Base-by-base conservation (phyloP, 345 rosid species). In the Salix arbutifolia region DNA sequence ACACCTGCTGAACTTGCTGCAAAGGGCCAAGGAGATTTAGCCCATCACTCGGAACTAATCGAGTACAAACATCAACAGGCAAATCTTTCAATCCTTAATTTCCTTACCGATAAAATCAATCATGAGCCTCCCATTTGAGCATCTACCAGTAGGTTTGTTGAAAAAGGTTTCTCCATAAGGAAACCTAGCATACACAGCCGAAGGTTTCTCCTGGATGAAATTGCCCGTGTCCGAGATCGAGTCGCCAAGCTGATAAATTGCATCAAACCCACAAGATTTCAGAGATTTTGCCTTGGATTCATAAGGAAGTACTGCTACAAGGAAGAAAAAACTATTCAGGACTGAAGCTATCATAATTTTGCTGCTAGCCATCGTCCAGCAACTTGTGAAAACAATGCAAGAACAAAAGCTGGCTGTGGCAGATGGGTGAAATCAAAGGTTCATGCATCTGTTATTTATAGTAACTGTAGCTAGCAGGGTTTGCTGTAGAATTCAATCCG, bases 51-150 rank as follows among this genome's bases (percentile, higher is more conserved):
- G 11, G 44, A 40, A 42, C 0, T 42, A 42, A 42, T 10, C 13
- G 0, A 3, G 46, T 11, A 12, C 46, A 42, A 42, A 42, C 46
- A 42, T 42, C 46, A 42, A 42, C 46, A 42, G 46, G 46, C 52
- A 14, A 4, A 16, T 46, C 5, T 16, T 46, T 46, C 52, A 5
- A 46, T 46, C 52, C 18, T 14, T 33, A 33, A 33, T 33, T 26
- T 64, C 17, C 60, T 62, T 72, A 78, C 86, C 76, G 3, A 84
- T 30, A 73, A 35, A 80, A 46, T 84, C 82, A 17, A 80, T 80
- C 65, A 78, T 72, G 17, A 80, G 68, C 6, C 71, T 28, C 4
- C 84, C 86, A 3, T 84, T 31, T n/a, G 81, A 84, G 61, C 76
- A 64, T 78, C 86, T 72, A 10, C 86, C 84, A 0, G 80, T 84